phyloP scores from a whole-genome alignment of 805 yeast genomes.

The Saccharomycopsis guyanensis region DNA sequence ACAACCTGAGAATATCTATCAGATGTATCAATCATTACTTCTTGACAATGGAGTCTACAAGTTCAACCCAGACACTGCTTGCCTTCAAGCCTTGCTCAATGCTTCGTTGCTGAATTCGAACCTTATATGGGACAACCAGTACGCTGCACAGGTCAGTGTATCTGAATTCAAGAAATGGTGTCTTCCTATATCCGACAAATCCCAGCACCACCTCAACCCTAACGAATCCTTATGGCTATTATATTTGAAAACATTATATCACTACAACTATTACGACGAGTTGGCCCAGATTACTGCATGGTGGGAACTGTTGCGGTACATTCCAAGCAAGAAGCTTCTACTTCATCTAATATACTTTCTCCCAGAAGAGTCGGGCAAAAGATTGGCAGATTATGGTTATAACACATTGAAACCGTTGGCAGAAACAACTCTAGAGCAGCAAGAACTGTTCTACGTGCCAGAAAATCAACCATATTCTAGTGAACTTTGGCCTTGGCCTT shows the following conservation, averaged over 20 bases:
- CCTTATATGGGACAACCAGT: slow-evolving; percentile 41
- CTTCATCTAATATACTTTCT: slow-evolving; percentile 18
- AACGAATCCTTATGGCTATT: slow-evolving; percentile 39
- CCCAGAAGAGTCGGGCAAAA: slow-evolving; percentile 4
- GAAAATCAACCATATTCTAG: slow-evolving; percentile 11
- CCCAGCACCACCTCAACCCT: slow-evolving; percentile 31
- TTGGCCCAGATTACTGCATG: slow-evolving; percentile 42
- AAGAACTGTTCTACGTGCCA: slow-evolving; percentile 4
- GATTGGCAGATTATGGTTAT: slow-evolving; percentile 1
- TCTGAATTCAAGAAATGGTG: slow-evolving; percentile 41
- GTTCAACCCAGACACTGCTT: slow-evolving; percentile 26
- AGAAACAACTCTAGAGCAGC: neutral
- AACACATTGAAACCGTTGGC: neutral
- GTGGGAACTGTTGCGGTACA: slow-evolving; percentile 43
- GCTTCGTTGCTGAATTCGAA: slow-evolving; percentile 33
- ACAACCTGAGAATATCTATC: slow-evolving; percentile 28
- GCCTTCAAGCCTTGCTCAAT: slow-evolving; percentile 38
- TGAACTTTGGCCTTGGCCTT: slow-evolving; percentile 21
- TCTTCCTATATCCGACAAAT: slow-evolving; percentile 22
- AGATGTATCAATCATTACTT: slow-evolving; percentile 24
- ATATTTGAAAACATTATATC: slow-evolving; percentile 45
- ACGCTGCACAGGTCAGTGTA: slow-evolving; percentile 54
- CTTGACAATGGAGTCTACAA: slow-evolving; percentile 21
- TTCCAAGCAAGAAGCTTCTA: slow-evolving; percentile 36
- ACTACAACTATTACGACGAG: slow-evolving; percentile 40